Evolutionary conservation across 2,329 filamentous ascomycete species (phyloP).

Genomic region (Zymoseptoria passerinii): DNA sequence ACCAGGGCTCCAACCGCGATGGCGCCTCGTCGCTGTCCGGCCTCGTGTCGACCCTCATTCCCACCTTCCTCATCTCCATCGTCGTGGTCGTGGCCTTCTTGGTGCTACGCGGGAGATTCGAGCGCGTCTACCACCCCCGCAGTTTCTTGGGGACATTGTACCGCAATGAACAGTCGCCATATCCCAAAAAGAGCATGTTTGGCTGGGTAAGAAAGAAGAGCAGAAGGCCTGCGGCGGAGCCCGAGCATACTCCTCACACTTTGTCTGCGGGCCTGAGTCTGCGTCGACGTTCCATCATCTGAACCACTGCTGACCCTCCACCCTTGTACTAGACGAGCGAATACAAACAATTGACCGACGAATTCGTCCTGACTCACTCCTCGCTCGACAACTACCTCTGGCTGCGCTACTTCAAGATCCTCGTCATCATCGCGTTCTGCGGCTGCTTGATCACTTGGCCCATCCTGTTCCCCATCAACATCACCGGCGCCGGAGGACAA

Average conservation of each 20-base stretch:
- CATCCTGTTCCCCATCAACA: conserved; percentile 40
- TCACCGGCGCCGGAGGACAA: conserved; percentile 25
- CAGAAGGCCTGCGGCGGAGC: no score
- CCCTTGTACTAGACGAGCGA: background rate
- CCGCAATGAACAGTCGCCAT: conserved; percentile 38
- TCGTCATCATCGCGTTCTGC: conserved; percentile 34
- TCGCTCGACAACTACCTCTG: conserved; percentile 42
- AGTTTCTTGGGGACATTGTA: conserved; percentile 19
- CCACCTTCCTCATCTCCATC: conserved; percentile 37
- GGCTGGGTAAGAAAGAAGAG: conserved; percentile 39
- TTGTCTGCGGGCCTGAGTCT: no score
- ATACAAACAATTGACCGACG: conserved; percentile 25
- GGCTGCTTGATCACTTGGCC: conserved; percentile 40
- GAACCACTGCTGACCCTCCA: no score
- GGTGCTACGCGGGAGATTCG: conserved; percentile 36
- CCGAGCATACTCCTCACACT: no score
- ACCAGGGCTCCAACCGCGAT: conserved; percentile 7
- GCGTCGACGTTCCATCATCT: no score
- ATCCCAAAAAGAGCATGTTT: conserved; percentile 37
- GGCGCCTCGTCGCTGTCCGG: conserved; percentile 39
- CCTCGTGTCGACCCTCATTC: conserved; percentile 42
- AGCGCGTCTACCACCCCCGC: conserved; percentile 33
- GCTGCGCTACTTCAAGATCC: conserved; percentile 40
- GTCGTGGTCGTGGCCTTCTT: conserved; percentile 41
- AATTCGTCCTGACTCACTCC: conserved; percentile 38